These are phyloP conservation scores for Xylaria sp. DNA, from an alignment of 2,329 filamentous ascomycete genomes.

Conservation along the genomic window DNA sequence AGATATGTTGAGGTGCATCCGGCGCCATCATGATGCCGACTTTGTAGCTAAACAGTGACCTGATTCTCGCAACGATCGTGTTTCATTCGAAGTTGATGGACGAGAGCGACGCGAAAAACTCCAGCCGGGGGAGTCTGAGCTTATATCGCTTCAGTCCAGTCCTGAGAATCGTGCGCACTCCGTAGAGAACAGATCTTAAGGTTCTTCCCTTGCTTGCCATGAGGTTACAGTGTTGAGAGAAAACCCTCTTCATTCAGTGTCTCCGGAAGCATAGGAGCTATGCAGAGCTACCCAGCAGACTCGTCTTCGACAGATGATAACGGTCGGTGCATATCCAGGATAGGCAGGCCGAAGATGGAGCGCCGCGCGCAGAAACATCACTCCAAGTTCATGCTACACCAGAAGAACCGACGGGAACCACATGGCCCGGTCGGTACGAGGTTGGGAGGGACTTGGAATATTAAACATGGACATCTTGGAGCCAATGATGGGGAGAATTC, in stretches of 20 bases:
- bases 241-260: neutral
- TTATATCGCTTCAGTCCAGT: slow-evolving; percentile 13
- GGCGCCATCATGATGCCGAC: slow-evolving; percentile 18
- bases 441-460: neutral
- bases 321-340: slow-evolving; percentile 6
- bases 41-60: slow-evolving; percentile 3
- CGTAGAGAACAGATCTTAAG: neutral
- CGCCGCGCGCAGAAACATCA: slow-evolving; percentile 5
- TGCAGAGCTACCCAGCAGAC: neutral
- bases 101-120: neutral
- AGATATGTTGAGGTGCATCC: slow-evolving; percentile 15
- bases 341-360: slow-evolving; percentile 13
- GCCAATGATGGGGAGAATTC: neutral
- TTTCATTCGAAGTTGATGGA: neutral
- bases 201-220: neutral
- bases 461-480: neutral
- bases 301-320: neutral
- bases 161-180: neutral
- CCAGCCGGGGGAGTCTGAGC: neutral
- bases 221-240: slow-evolving; percentile 3
- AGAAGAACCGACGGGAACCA: neutral
- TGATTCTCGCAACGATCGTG: neutral
- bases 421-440: neutral
- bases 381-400: slow-evolving; percentile 9
- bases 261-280: neutral